Evolutionary conservation across 352 stramenopile genomes (phyloP).

Genomic region (Globisporangium barbulae): DNA sequence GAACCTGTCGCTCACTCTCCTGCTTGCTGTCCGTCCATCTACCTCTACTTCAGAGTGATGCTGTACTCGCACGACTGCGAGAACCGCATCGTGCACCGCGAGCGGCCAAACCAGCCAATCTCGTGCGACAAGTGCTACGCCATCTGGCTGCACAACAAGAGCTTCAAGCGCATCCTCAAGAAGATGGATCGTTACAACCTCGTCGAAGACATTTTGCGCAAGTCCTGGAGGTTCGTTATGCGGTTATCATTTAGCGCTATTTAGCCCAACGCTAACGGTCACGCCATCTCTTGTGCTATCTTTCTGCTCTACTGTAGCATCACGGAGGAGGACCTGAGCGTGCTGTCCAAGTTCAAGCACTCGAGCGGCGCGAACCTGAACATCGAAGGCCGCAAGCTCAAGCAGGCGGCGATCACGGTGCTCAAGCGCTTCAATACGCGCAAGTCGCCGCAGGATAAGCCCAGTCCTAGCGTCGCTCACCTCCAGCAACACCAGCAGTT

Average conservation of each 20-base stretch:
- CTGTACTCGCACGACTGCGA: slow-evolving; percentile 69
- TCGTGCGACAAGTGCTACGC: slow-evolving; percentile 53
- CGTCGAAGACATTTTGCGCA: slow-evolving; percentile 53
- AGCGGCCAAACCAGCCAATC: slow-evolving; percentile 39
- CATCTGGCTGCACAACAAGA: slow-evolving; percentile 61
- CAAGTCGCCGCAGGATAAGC: slow-evolving; percentile 13
- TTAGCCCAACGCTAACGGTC: neutral
- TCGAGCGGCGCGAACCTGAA: slow-evolving; percentile 55
- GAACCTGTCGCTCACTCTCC: neutral
- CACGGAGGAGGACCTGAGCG: slow-evolving; percentile 35
- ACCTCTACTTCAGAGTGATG: slow-evolving; percentile 34
- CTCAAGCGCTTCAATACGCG: slow-evolving; percentile 29
- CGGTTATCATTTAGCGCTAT: neutral
- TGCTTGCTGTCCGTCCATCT: neutral
- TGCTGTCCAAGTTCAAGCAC: slow-evolving; percentile 65
- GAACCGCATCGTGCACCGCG: slow-evolving; percentile 48
- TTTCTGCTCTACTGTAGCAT: slow-evolving; percentile 15
- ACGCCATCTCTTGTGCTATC: neutral
- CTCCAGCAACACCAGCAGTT: neutral
- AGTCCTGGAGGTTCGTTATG: slow-evolving; percentile 48
- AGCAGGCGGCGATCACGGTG: slow-evolving; percentile 47
- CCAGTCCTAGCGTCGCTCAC: neutral
- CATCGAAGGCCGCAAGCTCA: slow-evolving; percentile 54
- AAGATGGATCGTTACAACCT: slow-evolving; percentile 66
- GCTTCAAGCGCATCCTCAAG: slow-evolving; percentile 65